Evolutionary conservation across 768 basidiomycete genomes (phyloP).

Genomic region (Lactarius psammicola): DNA sequence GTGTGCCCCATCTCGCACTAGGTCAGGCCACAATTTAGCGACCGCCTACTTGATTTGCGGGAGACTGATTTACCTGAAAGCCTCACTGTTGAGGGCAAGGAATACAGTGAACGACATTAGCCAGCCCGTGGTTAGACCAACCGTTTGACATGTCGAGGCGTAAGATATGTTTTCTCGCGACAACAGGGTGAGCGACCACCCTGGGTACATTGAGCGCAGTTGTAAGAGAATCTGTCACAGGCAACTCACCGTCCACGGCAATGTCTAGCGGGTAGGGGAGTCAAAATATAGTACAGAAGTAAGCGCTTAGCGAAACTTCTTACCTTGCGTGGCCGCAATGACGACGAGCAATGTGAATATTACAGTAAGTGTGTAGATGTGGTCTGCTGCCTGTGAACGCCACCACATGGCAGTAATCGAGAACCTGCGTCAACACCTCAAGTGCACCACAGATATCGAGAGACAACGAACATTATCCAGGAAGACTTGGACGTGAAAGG

Average conservation of each 20-base stretch:
- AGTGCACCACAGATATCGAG: neutral
- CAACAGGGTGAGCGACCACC: constrained; percentile 79
- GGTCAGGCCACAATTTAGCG: neutral
- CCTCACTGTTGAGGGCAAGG: constrained; percentile 92
- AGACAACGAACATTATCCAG: constrained; percentile 65
- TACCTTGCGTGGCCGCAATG: constrained; percentile 98
- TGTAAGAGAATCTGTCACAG: constrained; percentile 35
- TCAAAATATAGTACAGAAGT: constrained; percentile 24
- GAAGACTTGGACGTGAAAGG: constrained; percentile 66
- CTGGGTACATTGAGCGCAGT: constrained; percentile 39
- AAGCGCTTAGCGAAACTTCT: constrained; percentile 26
- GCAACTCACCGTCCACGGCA: constrained; percentile 83
- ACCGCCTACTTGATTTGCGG: constrained; percentile 8
- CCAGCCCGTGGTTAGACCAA: constrained; percentile 93
- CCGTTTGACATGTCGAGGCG: constrained; percentile 96
- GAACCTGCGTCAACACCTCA: neutral
- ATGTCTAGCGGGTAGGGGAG: constrained; percentile 65
- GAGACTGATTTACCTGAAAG: constrained; percentile 61
- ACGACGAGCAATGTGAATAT: constrained; percentile 91
- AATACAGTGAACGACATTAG: constrained; percentile 97
- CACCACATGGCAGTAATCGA: constrained; percentile 10
- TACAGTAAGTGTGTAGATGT: constrained; percentile 73
- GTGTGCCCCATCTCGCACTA: constrained; percentile 76
- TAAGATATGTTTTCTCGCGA: constrained; percentile 94
- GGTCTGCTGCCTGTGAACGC: constrained; percentile 65